These are phyloP conservation scores for Phanerochaete carnosa DNA, from an alignment of 768 basidiomycete species.

Conservation along the genomic window DNA sequence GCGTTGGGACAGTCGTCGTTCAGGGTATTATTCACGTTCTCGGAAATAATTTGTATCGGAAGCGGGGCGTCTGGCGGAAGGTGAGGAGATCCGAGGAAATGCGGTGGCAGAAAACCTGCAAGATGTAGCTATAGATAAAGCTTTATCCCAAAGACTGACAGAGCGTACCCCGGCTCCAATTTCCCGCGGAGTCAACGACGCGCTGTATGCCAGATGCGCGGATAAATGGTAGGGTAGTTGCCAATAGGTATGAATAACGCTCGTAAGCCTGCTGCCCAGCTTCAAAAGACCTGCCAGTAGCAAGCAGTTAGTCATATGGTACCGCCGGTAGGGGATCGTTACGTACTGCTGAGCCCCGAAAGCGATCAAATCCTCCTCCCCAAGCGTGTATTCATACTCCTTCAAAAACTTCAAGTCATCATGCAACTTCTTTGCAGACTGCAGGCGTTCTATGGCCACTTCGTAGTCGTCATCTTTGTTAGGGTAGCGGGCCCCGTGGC, in stretches of 20 bases:
- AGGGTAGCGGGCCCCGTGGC: conserved; percentile 80
- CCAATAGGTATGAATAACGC: conserved; percentile 52
- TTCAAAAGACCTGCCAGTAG: conserved; percentile 37
- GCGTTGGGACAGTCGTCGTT: conserved; percentile 59
- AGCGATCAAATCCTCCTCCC: conserved; percentile 53
- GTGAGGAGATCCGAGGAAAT: background rate
- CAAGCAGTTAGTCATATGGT: background rate
- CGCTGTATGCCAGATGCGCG: conserved; percentile 50
- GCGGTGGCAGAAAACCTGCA: background rate
- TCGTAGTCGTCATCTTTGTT: conserved; percentile 44
- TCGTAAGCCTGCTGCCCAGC: conserved; percentile 48
- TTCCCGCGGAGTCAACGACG: conserved; percentile 63
- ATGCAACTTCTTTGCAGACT: conserved; percentile 39
- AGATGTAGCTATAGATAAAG: background rate
- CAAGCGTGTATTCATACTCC: conserved; percentile 57
- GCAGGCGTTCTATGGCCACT: conserved; percentile 49
- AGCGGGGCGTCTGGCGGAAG: conserved; percentile 34
- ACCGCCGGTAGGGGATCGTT: background rate
- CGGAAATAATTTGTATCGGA: conserved; percentile 56
- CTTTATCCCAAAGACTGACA: background rate
- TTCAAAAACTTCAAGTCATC: conserved; percentile 55
- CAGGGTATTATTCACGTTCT: conserved; percentile 36
- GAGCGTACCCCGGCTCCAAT: conserved; percentile 61
- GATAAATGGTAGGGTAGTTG: conserved; percentile 47
- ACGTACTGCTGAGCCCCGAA: conserved; percentile 65